These are phyloP conservation scores for Cubamyces lactineus DNA, from an alignment of 768 basidiomycete genomes.

Conservation along the genomic window DNA sequence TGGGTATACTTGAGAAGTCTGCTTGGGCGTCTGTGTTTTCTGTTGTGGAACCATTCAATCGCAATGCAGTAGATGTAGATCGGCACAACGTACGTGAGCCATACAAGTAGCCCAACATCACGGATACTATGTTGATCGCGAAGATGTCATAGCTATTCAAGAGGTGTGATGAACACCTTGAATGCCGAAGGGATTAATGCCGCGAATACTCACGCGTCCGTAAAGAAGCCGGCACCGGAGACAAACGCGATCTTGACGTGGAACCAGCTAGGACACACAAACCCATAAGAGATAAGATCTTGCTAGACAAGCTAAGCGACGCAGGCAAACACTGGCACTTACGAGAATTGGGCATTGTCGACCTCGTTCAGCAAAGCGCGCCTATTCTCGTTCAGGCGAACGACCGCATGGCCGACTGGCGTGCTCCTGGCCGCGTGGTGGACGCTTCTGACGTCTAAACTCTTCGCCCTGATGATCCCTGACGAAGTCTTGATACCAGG, in stretches of 20 bases:
- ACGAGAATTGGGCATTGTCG: constrained; percentile 54
- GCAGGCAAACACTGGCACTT: constrained; percentile 14
- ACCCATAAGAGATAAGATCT: background rate
- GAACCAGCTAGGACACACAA: constrained; percentile 45
- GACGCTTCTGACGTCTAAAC: constrained; percentile 6
- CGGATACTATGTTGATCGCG: constrained; percentile 49
- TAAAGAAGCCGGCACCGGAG: constrained; percentile 39
- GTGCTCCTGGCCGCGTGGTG: constrained; percentile 3
- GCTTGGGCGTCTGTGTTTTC: constrained; percentile 8
- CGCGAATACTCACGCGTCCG: constrained; percentile 31
- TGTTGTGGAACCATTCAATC: background rate
- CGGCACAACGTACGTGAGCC: constrained; percentile 16
- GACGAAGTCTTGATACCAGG: background rate
- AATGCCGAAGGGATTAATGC: too few species aligned
- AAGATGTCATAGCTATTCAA: constrained; percentile 41
- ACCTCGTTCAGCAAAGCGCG: constrained; percentile 52
- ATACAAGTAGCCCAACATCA: constrained; percentile 52
- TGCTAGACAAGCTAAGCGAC: too few species aligned
- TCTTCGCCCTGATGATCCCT: constrained; percentile 6
- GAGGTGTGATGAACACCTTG: background rate
- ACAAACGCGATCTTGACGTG: constrained; percentile 50
- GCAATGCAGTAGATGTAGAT: background rate
- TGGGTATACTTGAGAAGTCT: constrained; percentile 3
- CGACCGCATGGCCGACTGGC: background rate
- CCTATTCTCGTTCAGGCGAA: constrained; percentile 39